phyloP scores from a whole-genome alignment of 345 rosid species.

The Viola odorata region DNA sequence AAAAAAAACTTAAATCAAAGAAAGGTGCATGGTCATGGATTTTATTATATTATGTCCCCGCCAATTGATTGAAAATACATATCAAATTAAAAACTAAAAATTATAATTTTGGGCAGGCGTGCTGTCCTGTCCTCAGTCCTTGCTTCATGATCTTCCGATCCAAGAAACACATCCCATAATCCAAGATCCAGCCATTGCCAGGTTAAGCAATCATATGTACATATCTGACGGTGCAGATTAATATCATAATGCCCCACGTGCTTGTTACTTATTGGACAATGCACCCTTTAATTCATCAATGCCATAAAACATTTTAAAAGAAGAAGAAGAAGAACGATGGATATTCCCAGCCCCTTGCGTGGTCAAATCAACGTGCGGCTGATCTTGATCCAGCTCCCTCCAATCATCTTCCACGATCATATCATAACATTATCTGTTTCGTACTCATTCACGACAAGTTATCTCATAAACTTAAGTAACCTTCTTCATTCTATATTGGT shows the following conservation, averaged over 20 bases:
- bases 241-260: conserved; percentile 3
- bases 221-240: too few relatives aligned
- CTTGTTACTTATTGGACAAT: conserved; percentile 4
- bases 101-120: neutral
- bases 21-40: too few relatives aligned
- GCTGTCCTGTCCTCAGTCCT: neutral
- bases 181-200: neutral
- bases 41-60: too few relatives aligned
- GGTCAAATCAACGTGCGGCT: conserved; percentile 13
- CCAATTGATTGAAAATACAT: too few relatives aligned
- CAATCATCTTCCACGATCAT: neutral
- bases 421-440: neutral
- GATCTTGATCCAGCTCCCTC: conserved; percentile 13
- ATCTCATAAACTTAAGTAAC: too few relatives aligned
- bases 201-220: too few relatives aligned
- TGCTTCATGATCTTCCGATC: neutral
- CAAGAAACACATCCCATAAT: conserved; percentile 7
- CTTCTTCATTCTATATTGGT: too few relatives aligned
- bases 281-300: neutral
- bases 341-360: too few relatives aligned
- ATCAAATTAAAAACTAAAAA: too few relatives aligned
- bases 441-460: neutral
- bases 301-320: neutral
- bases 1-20: too few relatives aligned
- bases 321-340: neutral